Base-by-base conservation (phyloP, 352 stramenopile species). In the Phytophthora idaei region DNA sequence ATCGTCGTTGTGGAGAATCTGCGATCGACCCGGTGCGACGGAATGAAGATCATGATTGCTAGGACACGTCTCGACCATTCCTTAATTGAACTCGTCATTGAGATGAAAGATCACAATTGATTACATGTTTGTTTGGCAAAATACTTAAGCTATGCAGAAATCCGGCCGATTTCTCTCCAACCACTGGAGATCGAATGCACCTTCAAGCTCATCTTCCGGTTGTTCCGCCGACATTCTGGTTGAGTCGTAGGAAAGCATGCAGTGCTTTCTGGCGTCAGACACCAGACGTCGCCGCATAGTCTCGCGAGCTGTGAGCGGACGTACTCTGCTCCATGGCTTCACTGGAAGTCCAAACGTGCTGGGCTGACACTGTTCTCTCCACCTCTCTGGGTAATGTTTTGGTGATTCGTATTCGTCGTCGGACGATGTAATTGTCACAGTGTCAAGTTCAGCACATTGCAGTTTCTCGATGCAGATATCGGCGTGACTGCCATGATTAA, bases 211-310 rank as follows among this genome's bases (percentile, higher is more conserved):
- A 31, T 57, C 49, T 46, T 57, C 49, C 29, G 32, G 49, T 32
- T 57, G 49, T 17, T 34, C n/a, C 4, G 5, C n/a, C 11, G 31
- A 25, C n/a, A 12, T 4, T 12, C 14, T 0, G 5, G 41, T 14
- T 9, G 41, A 51, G 28, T 39, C 27, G 11, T 29, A 56, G 0
- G 49, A n/a, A 28, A 45, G 34, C 9, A 45, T 56, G 11, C 31
- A 34, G 49, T 46, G 31, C 32, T 46, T 57, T 44, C 15, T 57
- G 36, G 49, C 5, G 14, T 57, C 49, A 34, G 36, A 55, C 42
- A 39, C 37, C n/a, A 62, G 32, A 9, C 55, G 32, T 12, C 55
- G 25, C 28, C 51, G 12, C 34, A 57, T 27, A 46, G 51, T 48
- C 17, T 57, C 34, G 27, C 51, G 34, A 57, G 25, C 25, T 37